Base-by-base conservation (phyloP, 768 basidiomycete species). In the Boletus eberwhitei region DNA sequence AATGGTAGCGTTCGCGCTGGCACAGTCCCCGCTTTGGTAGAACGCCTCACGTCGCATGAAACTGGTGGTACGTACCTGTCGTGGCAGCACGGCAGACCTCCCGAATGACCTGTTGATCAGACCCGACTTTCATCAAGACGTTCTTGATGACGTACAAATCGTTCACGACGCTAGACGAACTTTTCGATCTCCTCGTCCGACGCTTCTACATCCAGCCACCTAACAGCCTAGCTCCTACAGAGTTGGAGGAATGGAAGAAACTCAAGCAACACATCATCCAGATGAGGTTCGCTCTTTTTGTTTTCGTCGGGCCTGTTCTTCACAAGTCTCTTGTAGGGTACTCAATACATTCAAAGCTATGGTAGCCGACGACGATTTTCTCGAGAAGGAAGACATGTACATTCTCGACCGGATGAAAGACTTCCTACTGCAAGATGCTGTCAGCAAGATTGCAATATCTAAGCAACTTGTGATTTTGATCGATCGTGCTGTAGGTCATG, bases 131-230 rank as follows among this genome's bases (percentile, higher is more conserved):
- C 73, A 89, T 80, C 69, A 86, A 87, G 67, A 87, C 94, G 1
- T 98, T 98, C 80, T 73, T 98, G 59, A 87, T 97, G 83, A 97
- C 96, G 1, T 97, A 92, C 78, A 92, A 94, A 65, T 94, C 93
- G 1, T 98, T 98, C 71, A 91, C 90, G 16, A 86, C 85, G 6
- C 75, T 90, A 42, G 82, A 90, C 52, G 87, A 93, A 45, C 74
- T 98, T 9, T 87, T 96, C 51, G 86, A 93, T 54, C 77, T 88
- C 17, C 84, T 98, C 19, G 80, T 89, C 8, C 77, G 81, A 41
- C 85, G 96, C 17, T 98, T 93, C 73, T 78, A 80, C 62, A 86
- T 94, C 26, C 77, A 82, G 46, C 79, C 90, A 22, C 96, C 94
- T 0, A 77, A 80, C 6, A 84, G 80, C 7, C 65, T 98, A 36